Evolutionary conservation across 768 basidiomycete species (phyloP), one percentile per base, ranked within the genome.

Genomic region (Sporobolomyces phaffii): DNA sequence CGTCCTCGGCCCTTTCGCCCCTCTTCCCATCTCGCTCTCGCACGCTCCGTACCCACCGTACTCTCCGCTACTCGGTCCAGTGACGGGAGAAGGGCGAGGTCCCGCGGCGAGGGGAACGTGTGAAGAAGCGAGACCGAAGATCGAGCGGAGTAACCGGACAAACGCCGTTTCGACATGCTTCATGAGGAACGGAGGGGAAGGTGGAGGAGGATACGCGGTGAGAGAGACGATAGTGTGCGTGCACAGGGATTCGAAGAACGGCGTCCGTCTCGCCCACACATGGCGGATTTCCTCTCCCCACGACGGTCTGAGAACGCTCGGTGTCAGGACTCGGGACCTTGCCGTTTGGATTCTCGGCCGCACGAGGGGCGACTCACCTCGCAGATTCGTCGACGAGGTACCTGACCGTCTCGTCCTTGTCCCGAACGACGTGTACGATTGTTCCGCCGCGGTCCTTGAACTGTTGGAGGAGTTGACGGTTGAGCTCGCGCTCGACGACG

Each of bases 401-500:
- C 28, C 50, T 29, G 3, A 74, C 63, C 9, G 68, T 68, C 59
- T 74, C 67, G 29, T 72, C 72, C 57, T 73, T 67, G 34, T 89
- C 85, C 14, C 94, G 83, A 26, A 85, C 83, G 61, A 97, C 82
- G 76, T 93, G 86, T 3, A 98, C 86, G 10, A 99, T 89, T 6
- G 85, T 83, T 4, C 69, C 66, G 0, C 65, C 61, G 0, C 17
- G 18, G 31, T 80, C 78, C n/a, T 28, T 51, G 76, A 89, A 92
- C 22, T 80, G 76, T 77, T 84, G 82, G 65, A 99, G 81, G 14
- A 89, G 73, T 24, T 87, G 81, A 31, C 93, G 81, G 14, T 90
- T 88, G 45, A 80, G 82, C 1, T 85, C 82, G 0, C 86, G 87
- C 78, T 99, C 94, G n/a, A 98, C 91, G 63, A 97, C 86, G 1